Base-by-base conservation (phyloP, 2,329 filamentous ascomycete genomes). In the Cadophora gregata region DNA sequence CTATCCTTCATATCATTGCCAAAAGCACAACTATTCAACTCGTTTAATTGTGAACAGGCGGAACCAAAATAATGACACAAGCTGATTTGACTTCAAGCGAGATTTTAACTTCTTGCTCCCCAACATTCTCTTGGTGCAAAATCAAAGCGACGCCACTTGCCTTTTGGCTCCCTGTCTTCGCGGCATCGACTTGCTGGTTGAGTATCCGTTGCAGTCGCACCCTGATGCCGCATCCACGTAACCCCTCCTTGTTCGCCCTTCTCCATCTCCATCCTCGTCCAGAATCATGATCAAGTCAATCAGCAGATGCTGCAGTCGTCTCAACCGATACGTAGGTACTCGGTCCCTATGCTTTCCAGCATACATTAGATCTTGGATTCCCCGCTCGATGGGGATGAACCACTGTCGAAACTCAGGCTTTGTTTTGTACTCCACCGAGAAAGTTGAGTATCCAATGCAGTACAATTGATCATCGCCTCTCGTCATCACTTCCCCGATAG, bases 401-500 rank as follows among this genome's bases (percentile, higher is more conserved):
- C 63, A 65, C 19, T 42, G n/a, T 10, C 50, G 63, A 27, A 65
- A 65, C n/a, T 65, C 63, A n/a, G 33, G 38, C n/a, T 56, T 42
- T 3, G n/a, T 45, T 12, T 65, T 47, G 21, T 60, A 65, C 19
- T 61, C 59, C 19, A 8, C 27, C 12, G 50, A 47, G 21, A 65
- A 61, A 6, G 45, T 53, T 4, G 63, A 65, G 33, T 65, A 65
- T 2, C 63, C 63, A 10, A 65, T 65, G 7, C 63, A 65, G 48
- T 61, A 51, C 21, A 38, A 21, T 31, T 65, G 55, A 55, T 61
- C 63, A 1, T 59, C 56, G 27, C 48, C 33, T 45, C 36, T 60
- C 24, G 72, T 73, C 72, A 74, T 73, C 53, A 68, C 55, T 53
- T 74, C 72, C 27, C 72, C 72, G 2, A 74, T 74, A 7, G 72